These are phyloP conservation scores for Purshia tridentata DNA, from an alignment of 306 rosid genomes.

Conservation along the genomic window DNA sequence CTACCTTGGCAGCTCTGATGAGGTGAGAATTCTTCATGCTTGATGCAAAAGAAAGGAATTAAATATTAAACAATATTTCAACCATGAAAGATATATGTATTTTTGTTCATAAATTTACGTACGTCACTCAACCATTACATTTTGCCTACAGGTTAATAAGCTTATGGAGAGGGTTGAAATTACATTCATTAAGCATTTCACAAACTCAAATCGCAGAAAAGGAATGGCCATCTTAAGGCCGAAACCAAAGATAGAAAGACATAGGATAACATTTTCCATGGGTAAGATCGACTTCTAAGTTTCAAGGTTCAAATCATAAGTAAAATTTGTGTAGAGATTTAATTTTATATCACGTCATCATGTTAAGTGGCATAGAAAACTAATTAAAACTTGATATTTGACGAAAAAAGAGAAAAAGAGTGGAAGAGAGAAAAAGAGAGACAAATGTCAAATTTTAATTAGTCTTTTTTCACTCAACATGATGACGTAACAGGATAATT, in stretches of 20 bases:
- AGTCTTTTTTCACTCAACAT: too few species aligned
- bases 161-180: constrained; percentile 51
- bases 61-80: constrained; percentile 6
- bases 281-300: constrained; percentile 41
- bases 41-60: background rate
- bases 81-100: constrained; percentile 3
- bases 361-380: too few species aligned
- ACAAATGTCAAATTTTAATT: too few species aligned
- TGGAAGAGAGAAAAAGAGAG: too few species aligned
- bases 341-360: too few species aligned
- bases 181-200: constrained; percentile 55
- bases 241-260: constrained; percentile 55
- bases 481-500: too few species aligned
- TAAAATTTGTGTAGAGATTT: too few species aligned
- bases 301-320: background rate
- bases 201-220: constrained; percentile 59
- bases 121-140: too few species aligned
- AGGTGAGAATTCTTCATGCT: constrained; percentile 37
- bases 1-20: constrained; percentile 63
- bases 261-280: constrained; percentile 54
- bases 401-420: too few species aligned
- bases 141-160: constrained; percentile 40
- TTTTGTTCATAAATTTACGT: background rate
- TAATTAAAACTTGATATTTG: too few species aligned
- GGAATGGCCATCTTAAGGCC: constrained; percentile 64